phyloP scores from a whole-genome alignment of 768 basidiomycete genomes.

The Auricularia sp. region DNA sequence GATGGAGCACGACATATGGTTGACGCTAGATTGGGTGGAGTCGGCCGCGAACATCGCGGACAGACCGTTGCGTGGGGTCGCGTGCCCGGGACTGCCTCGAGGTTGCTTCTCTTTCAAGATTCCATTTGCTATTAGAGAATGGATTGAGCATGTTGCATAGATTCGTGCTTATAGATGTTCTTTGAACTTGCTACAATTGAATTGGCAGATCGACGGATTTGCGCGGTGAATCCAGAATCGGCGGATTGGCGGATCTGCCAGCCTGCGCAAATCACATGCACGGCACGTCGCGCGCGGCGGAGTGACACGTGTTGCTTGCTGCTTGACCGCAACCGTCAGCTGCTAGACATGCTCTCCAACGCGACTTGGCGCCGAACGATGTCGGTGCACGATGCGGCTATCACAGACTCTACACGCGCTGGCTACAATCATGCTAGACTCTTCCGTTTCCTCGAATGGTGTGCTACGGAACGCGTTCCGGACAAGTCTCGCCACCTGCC shows the following conservation, averaged over 20 bases:
- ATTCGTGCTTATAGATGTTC: too few relatives aligned
- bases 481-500: background rate
- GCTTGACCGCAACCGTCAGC: background rate
- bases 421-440: background rate
- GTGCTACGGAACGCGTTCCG: background rate
- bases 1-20: constrained; percentile 14
- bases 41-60: constrained; percentile 27
- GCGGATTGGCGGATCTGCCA: too few relatives aligned
- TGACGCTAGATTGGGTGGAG: constrained; percentile 23
- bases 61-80: constrained; percentile 20
- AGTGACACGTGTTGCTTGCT: background rate
- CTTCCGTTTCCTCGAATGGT: background rate
- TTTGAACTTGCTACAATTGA: too few relatives aligned
- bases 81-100: background rate
- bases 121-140: too few relatives aligned
- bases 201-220: too few relatives aligned
- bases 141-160: too few relatives aligned
- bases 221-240: too few relatives aligned
- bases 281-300: too few relatives aligned
- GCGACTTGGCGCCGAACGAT: background rate
- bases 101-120: too few relatives aligned
- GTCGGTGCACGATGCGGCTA: background rate
- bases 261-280: too few relatives aligned
- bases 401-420: background rate
- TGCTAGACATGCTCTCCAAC: background rate